A percentile compares a stretch with the other conserved stretches of the same genome.
phyloP scores from a whole-genome alignment of 192 early-diverging fungal species.

The Entomortierella chlamydospora region DNA sequence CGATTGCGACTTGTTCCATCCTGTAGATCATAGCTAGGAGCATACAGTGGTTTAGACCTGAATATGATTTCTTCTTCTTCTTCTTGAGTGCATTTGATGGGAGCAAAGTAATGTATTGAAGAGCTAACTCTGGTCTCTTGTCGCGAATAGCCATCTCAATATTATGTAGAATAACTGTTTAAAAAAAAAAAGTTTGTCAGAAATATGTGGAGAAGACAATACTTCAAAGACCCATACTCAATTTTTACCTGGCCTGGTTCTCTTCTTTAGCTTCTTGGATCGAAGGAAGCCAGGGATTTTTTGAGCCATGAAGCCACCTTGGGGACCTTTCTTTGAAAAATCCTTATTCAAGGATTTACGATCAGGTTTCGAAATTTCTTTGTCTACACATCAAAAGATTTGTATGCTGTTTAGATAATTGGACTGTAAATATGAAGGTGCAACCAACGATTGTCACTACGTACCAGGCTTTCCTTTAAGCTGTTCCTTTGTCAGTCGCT shows the following conservation, averaged over 20 bases:
- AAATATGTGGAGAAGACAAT: too few relatives aligned
- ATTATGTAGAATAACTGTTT: constrained; percentile 55
- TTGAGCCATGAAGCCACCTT: constrained; percentile 52
- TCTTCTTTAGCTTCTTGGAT: constrained; percentile 48
- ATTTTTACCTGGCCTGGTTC: constrained; percentile 40
- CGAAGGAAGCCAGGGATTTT: constrained; percentile 41
- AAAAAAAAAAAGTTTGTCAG: background rate
- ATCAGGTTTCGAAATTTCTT: constrained; percentile 45
- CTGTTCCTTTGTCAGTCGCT: constrained; percentile 48
- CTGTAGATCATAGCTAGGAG: constrained; percentile 57
- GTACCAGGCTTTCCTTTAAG: constrained; percentile 58
- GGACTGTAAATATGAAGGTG: too few relatives aligned
- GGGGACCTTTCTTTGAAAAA: constrained; percentile 26
- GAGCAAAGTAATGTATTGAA: constrained; percentile 49
- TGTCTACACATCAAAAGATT: constrained; percentile 16
- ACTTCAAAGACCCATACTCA: background rate
- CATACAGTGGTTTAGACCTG: constrained; percentile 53
- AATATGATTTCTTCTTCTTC: constrained; percentile 57
- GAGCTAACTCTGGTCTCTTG: constrained; percentile 51
- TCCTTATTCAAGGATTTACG: constrained; percentile 48
- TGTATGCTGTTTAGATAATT: background rate
- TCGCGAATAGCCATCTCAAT: constrained; percentile 56
- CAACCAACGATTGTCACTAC: background rate
- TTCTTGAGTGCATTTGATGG: constrained; percentile 53
- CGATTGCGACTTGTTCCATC: constrained; percentile 55